Base-by-base conservation (phyloP, 1,284 basidiomycete genomes). In the Cryptococcus hybrid region DNA sequence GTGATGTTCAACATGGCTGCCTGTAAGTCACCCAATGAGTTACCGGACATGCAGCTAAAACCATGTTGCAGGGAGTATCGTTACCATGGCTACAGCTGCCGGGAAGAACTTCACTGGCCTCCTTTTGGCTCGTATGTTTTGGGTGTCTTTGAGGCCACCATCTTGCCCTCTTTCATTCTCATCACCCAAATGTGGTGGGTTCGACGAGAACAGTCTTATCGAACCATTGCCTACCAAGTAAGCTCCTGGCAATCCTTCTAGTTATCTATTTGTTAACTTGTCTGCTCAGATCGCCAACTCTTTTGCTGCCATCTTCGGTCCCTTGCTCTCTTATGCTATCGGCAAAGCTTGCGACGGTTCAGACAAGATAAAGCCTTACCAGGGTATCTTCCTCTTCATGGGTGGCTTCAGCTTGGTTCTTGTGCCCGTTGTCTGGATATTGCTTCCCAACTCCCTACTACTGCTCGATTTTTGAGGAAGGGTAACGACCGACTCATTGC, bases 331-430 rank as follows among this genome's bases (percentile, higher is more conserved):
- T 12, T 76, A 73, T 64, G 74, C 65, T 37, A 69, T 74, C 56
- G 72, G 73, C 15, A 57, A 67, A 40, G 69, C 65, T 11, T 24
- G 24, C 24, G 24, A 24, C 24, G 24, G 24, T 24, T 57, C 60
- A 15, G 43, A 44, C 49, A 45, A 24, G 36, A 56, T 73, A 59
- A 60, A 60, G 49, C 60, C 65, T 15, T 76, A 73, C 62, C 66
- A 82, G 75, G 78, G 74, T 13, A 82, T 83, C 55, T 83, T 82
- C 68, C 66, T 83, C 38, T 82, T 83, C 71, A 80, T 82, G 56
- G 83, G 82, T 37, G 67, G 77, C 7, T 61, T 82, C 47, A 80
- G 82, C 6, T 64, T 82, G 18, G 77, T 73, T n/a, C 71, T 73
- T 38, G 80, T 79, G 13, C 82, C 81, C 0, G 58, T 83, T 52